Evolutionary conservation across 192 early-diverging fungal genomes (phyloP).

Genomic region (Cetraspora pellucida): DNA sequence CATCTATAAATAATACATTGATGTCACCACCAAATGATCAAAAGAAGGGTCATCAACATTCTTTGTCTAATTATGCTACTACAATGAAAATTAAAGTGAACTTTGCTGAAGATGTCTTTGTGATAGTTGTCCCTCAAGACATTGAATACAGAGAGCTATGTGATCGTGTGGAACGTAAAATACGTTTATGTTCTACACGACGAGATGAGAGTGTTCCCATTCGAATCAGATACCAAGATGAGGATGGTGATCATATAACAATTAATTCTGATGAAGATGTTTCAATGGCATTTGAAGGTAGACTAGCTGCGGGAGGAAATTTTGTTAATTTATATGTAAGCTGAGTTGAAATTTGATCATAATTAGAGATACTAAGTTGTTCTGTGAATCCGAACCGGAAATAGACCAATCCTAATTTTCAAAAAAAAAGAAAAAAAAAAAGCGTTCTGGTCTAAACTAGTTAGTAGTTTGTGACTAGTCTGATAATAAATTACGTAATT

Average conservation of each 20-base stretch:
- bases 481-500: too few species aligned
- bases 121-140: slow-evolving; percentile 80
- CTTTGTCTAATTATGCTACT: slow-evolving; percentile 37
- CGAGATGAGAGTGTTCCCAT: slow-evolving; percentile 58
- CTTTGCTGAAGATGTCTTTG: slow-evolving; percentile 85
- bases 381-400: too few species aligned
- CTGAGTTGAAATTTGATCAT: slow-evolving; percentile 18
- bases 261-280: slow-evolving; percentile 92
- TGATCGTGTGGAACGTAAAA: slow-evolving; percentile 86
- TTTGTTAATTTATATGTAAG: slow-evolving; percentile 59
- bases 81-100: slow-evolving; percentile 87
- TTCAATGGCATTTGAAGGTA: slow-evolving; percentile 84
- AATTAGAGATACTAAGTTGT: too few species aligned
- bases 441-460: too few species aligned
- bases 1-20: slow-evolving; percentile 35
- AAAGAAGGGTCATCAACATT: slow-evolving; percentile 41
- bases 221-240: slow-evolving; percentile 88
- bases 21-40: slow-evolving; percentile 36
- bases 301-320: slow-evolving; percentile 45
- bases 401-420: too few species aligned
- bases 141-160: slow-evolving; percentile 77
- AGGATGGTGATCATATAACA: slow-evolving; percentile 88
- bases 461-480: too few species aligned
- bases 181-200: slow-evolving; percentile 73
- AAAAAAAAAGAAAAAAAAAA: too few species aligned